Percentiles rank a stretch among this genome's conserved stretches.
These are phyloP conservation scores for Mimosa pudica DNA, from an alignment of 306 rosid genomes.

Conservation along the genomic window DNA sequence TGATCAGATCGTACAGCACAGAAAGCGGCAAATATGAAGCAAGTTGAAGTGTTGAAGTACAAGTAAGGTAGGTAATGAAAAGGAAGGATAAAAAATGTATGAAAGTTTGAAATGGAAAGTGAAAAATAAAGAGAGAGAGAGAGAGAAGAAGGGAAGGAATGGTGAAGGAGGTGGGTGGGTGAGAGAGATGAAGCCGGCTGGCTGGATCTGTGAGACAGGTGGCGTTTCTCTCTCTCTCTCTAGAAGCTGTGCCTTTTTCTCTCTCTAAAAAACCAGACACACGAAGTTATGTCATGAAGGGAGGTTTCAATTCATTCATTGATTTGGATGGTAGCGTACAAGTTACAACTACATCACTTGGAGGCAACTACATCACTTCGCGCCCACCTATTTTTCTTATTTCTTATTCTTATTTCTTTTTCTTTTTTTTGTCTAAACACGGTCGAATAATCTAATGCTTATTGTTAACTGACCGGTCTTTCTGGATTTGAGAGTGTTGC, in stretches of 20 bases:
- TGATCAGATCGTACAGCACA: background rate
- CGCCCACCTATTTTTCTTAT: slow-evolving; percentile 8
- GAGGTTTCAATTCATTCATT: background rate
- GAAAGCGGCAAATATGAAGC: background rate
- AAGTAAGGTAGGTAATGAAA: too few relatives aligned
- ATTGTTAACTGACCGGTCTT: too few relatives aligned
- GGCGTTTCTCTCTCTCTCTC: background rate
- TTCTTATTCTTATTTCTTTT: too few relatives aligned
- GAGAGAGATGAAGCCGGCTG: slow-evolving; percentile 34
- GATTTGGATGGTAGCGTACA: slow-evolving; percentile 22
- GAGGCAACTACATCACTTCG: background rate
- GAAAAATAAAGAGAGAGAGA: too few relatives aligned
- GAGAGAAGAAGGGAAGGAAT: too few relatives aligned
- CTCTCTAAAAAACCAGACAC: background rate
- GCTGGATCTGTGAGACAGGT: slow-evolving; percentile 34
- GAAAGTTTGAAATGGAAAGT: too few relatives aligned
- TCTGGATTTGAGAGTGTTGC: too few relatives aligned
- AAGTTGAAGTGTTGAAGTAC: background rate
- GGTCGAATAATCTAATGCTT: too few relatives aligned
- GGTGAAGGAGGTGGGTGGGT: slow-evolving; percentile 22
- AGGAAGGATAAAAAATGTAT: too few relatives aligned
- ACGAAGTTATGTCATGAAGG: slow-evolving; percentile 6
- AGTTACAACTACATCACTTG: too few relatives aligned
- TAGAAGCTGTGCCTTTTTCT: background rate
- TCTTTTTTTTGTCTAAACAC: too few relatives aligned